Percentiles rank a stretch among this genome's conserved stretches.
These are phyloP conservation scores for Xylaria digitata DNA, from an alignment of 2,329 filamentous ascomycete species.

Conservation along the genomic window DNA sequence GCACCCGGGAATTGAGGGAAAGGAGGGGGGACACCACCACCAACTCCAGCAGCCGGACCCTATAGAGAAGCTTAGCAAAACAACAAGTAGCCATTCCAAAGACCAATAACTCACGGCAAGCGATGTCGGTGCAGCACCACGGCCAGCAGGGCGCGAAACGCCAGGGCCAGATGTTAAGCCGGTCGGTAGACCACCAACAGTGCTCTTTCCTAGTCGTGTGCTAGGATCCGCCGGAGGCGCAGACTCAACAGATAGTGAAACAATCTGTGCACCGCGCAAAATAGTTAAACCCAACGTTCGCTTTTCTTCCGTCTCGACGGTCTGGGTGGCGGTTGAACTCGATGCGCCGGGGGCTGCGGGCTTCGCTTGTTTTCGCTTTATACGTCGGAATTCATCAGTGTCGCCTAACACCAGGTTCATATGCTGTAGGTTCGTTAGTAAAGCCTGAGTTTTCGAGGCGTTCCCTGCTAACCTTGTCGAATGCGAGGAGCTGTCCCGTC, in stretches of 20 bases:
- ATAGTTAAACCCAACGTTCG: slow-evolving; percentile 96
- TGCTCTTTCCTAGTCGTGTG: slow-evolving; percentile 83
- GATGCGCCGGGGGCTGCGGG: slow-evolving; percentile 71
- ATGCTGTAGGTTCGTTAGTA: slow-evolving; percentile 67
- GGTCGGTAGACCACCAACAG: slow-evolving; percentile 74
- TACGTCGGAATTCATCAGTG: slow-evolving; percentile 95
- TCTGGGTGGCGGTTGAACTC: slow-evolving; percentile 67
- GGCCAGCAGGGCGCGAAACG: slow-evolving; percentile 89
- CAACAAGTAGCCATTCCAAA: background rate
- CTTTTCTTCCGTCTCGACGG: slow-evolving; percentile 94
- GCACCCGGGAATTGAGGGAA: slow-evolving; percentile 65
- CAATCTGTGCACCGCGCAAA: slow-evolving; percentile 91
- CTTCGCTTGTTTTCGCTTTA: slow-evolving; percentile 86
- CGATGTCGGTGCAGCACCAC: slow-evolving; percentile 80
- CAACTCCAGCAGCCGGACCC: slow-evolving; percentile 88
- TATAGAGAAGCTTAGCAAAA: slow-evolving; percentile 49
- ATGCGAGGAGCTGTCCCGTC: slow-evolving; percentile 97
- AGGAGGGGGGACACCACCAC: slow-evolving; percentile 72
- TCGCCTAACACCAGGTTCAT: slow-evolving; percentile 99
- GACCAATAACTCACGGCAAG: slow-evolving; percentile 70
- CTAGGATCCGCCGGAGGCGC: slow-evolving; percentile 94
- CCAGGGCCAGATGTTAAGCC: slow-evolving; percentile 86
- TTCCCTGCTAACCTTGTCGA: slow-evolving; percentile 80
- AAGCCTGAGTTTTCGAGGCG: slow-evolving; percentile 12
- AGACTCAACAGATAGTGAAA: slow-evolving; percentile 94